Evolutionary conservation across 78 protist genomes (phyloP).

Genomic region (Planoprotostelium fungivorum): DNA sequence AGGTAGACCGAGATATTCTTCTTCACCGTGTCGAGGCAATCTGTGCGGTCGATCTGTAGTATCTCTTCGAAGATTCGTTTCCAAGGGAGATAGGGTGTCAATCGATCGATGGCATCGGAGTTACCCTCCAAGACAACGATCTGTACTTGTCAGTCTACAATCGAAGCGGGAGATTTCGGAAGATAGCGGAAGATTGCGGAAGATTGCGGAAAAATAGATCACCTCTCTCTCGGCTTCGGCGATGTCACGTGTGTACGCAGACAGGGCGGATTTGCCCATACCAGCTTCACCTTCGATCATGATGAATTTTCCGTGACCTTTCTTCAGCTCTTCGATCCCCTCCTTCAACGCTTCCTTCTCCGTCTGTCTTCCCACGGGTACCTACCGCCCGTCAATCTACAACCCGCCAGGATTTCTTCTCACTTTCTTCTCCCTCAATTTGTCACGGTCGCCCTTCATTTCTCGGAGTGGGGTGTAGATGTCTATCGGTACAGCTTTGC

Average conservation of each 20-base stretch:
- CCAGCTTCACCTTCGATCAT: background rate
- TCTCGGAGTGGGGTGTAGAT: background rate
- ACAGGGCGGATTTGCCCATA: background rate
- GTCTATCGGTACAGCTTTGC: conserved; percentile 2
- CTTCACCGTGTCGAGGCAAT: background rate
- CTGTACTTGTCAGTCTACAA: too few species aligned
- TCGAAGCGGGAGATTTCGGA: too few species aligned
- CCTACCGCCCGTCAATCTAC: background rate
- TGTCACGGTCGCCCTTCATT: background rate
- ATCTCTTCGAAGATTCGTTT: background rate
- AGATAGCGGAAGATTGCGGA: too few species aligned
- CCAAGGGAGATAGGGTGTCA: background rate
- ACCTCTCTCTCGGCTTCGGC: background rate
- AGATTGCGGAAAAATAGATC: background rate
- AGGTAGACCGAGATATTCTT: background rate
- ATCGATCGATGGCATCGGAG: background rate
- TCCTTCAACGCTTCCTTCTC: background rate
- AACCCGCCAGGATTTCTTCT: too few species aligned
- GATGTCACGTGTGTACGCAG: background rate
- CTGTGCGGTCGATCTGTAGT: background rate
- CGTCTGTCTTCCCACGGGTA: background rate
- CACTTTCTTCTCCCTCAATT: background rate
- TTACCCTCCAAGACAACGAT: background rate
- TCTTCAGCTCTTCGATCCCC: background rate
- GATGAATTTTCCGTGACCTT: background rate